These are phyloP conservation scores for Chenopodium berlandieri DNA, from an alignment of 148 eudicot genomes.

Conservation along the genomic window DNA sequence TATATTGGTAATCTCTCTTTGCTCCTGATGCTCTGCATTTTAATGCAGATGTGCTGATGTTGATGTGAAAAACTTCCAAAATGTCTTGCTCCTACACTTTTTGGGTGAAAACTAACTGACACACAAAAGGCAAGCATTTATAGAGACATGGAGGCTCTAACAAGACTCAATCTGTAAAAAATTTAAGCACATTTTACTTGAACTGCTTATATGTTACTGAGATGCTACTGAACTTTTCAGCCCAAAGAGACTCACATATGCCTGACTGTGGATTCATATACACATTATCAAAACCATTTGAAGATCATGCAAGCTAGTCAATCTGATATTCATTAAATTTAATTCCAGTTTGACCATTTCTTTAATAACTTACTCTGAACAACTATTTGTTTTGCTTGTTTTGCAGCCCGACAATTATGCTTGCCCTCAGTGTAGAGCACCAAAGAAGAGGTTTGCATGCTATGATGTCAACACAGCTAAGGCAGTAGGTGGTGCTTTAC, in stretches of 20 bases:
- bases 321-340: background rate
- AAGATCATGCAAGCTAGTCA: constrained; percentile 67
- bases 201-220: background rate
- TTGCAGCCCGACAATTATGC: constrained; percentile 78
- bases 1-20: background rate
- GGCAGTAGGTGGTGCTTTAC: constrained; percentile 79
- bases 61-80: constrained; percentile 86
- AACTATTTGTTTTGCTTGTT: background rate
- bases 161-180: background rate
- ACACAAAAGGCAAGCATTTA: constrained; percentile 66
- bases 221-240: constrained; percentile 35
- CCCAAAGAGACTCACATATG: constrained; percentile 92
- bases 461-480: constrained; percentile 86
- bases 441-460: constrained; percentile 93
- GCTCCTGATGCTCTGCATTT: background rate
- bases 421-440: constrained; percentile 93
- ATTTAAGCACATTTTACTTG: background rate
- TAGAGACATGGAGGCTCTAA: background rate
- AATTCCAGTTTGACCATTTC: background rate
- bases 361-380: background rate
- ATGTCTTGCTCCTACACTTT: constrained; percentile 92
- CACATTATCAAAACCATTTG: constrained; percentile 70
- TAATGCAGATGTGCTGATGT: constrained; percentile 67
- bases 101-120: constrained; percentile 80
- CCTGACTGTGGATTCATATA: constrained; percentile 93